Percentiles rank a stretch among this genome's conserved stretches.
phyloP scores from a whole-genome alignment of 352 stramenopile species.

The Globisporangium barbulae region DNA sequence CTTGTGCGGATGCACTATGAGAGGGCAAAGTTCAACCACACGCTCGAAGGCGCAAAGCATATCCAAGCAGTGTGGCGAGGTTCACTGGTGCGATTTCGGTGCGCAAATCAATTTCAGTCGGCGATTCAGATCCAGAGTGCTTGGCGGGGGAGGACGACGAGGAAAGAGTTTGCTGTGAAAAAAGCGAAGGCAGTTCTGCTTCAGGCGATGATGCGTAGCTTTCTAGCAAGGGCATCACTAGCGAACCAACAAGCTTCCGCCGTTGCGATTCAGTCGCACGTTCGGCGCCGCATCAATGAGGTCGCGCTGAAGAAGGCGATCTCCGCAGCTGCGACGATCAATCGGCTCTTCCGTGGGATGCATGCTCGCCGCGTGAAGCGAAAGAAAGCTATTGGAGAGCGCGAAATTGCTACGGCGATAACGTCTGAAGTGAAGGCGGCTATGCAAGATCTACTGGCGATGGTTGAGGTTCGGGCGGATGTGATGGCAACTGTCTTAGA shows the following conservation, averaged over 20 bases:
- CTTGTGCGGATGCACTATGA: constrained; percentile 22
- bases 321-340: constrained; percentile 11
- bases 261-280: constrained; percentile 22
- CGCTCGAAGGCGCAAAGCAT: constrained; percentile 10
- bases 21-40: constrained; percentile 13
- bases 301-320: constrained; percentile 9
- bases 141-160: constrained; percentile 22
- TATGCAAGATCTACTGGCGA: constrained; percentile 17
- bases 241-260: constrained; percentile 19
- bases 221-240: constrained; percentile 17
- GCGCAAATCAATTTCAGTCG: constrained; percentile 10
- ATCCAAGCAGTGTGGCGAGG: constrained; percentile 33
- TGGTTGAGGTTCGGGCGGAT: constrained; percentile 7
- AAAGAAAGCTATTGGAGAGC: background rate
- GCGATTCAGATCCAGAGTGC: constrained; percentile 25
- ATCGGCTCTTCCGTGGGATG: constrained; percentile 7
- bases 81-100: constrained; percentile 12
- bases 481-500: background rate
- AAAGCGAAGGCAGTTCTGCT: constrained; percentile 24
- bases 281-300: constrained; percentile 15
- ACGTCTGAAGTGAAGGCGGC: constrained; percentile 8
- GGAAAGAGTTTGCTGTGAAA: constrained; percentile 15
- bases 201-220: constrained; percentile 21
- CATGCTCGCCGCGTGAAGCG: background rate
- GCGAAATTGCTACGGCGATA: background rate